Percentiles rank a stretch among this genome's conserved stretches.
Conservation (phyloP, 495 filamentous ascomycete genomes). For the Xylaria curta region DNA sequence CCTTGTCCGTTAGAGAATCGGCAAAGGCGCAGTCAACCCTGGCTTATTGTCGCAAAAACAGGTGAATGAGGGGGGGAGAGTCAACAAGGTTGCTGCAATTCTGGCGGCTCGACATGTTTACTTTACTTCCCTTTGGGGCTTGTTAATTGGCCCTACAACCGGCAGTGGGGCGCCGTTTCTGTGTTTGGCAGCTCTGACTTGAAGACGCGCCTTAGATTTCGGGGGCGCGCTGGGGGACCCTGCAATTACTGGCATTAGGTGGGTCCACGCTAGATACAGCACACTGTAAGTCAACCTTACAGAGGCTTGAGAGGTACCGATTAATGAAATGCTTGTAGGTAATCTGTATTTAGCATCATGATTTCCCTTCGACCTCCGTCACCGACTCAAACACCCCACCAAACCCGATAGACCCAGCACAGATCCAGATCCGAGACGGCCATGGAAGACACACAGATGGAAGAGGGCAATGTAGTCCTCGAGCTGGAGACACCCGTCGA, state of each 20-base stretch:
- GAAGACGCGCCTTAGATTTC: constrained; percentile 14
- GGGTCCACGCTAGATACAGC: neutral
- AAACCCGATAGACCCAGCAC: neutral
- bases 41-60: constrained; percentile 1
- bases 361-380: neutral
- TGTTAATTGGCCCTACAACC: constrained; percentile 17
- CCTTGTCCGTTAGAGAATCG: neutral
- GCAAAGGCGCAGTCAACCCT: neutral
- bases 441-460: constrained; percentile 56
- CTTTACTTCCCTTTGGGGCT: constrained; percentile 9
- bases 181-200: constrained; percentile 4
- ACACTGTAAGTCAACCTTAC: neutral
- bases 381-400: constrained; percentile 3
- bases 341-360: neutral
- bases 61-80: constrained; percentile 17
- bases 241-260: neutral
- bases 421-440: constrained; percentile 1
- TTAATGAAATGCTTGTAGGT: no score
- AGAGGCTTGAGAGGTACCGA: no score
- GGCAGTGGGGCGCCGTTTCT: constrained; percentile 9
- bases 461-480: constrained; percentile 50
- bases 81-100: neutral
- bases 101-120: constrained; percentile 3
- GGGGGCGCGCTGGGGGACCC: neutral
- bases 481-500: constrained; percentile 60